Evolutionary conservation across 2,329 filamentous ascomycete species (phyloP), one percentile per base, ranked within the genome.

Genomic region (Fusarium newnesense): DNA sequence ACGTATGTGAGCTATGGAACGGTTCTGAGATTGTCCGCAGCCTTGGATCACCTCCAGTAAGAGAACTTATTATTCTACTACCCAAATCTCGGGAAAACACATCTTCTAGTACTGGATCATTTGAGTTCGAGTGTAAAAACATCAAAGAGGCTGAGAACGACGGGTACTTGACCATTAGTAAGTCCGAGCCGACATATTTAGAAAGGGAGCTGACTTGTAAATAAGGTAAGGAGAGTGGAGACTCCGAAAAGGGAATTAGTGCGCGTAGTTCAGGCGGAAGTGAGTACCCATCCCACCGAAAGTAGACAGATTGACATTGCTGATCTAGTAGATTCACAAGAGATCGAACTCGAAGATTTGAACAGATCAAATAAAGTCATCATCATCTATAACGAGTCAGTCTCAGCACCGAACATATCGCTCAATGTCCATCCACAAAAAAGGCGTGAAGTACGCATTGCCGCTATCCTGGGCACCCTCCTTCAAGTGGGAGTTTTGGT

Each of bases 1-100:
- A 83, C 2, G 84, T 83, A 0, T 84, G 83, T 8, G 85, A 87
- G 66, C 67, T 87, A 0, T 87, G 83, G 73, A 86, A 86, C 15
- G 81, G 84, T 43, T 74, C 79, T 0, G 79, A 80, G 0, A 78
- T 87, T 1, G 78, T 82, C 0, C 54, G 79, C 26, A 72, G 54
- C 4, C 39, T 50, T 39, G 61, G 53, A 0, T 40, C 28, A 2
- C 18, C 36, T 8, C 42, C 52, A 1, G 34, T 63, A 1, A 8
- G 19, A 0, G 43, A 64, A 2, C 32, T 64, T 2, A 50, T 59
- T 16, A 37, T 52, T 6, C 21, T 62, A 15, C 2, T 62, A 2
- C 8, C 49, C 11, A 1, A 34, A 54, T 2, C 1, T 19, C 21
- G 8, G 10, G 16, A 4, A 24, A 1, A 47, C 47, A 4, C 13